A percentile compares a stretch with the other conserved stretches of the same genome.
Evolutionary conservation across 2,329 filamentous ascomycete species (phyloP).

Genomic region (Fusarium floridanum): DNA sequence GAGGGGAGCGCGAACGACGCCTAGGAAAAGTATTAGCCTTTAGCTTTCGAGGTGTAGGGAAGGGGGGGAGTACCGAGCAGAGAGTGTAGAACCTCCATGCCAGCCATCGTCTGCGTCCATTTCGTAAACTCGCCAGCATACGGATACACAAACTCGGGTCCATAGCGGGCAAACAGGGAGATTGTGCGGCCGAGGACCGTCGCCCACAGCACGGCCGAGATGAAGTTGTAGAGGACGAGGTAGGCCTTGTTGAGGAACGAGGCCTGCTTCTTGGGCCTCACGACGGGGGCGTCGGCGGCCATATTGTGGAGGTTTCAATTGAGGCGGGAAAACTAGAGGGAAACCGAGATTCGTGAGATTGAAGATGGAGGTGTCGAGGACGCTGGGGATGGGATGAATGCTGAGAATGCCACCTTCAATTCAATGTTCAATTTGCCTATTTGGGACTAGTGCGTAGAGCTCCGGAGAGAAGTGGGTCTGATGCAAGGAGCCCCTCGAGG

Average conservation of each 20-base stretch:
- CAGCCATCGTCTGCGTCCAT: slow-evolving; percentile 86
- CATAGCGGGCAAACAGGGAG: slow-evolving; percentile 64
- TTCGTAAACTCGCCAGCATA: slow-evolving; percentile 76
- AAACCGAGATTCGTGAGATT: neutral
- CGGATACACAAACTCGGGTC: slow-evolving; percentile 70
- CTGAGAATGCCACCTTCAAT: slow-evolving; percentile 37
- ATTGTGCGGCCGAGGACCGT: slow-evolving; percentile 79
- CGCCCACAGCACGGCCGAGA: slow-evolving; percentile 83
- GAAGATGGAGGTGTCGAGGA: neutral
- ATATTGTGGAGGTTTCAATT: slow-evolving; percentile 25
- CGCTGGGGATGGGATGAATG: slow-evolving; percentile 27
- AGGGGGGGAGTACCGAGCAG: slow-evolving; percentile 70
- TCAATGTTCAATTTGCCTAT: slow-evolving; percentile 20
- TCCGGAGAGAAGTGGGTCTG: neutral
- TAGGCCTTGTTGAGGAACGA: slow-evolving; percentile 71
- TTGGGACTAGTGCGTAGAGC: slow-evolving; percentile 31
- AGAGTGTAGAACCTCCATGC: slow-evolving; percentile 87
- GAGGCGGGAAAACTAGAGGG: neutral
- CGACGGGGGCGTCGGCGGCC: slow-evolving; percentile 37
- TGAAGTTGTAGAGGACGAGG: slow-evolving; percentile 86
- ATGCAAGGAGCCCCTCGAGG: no score
- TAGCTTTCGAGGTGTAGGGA: neutral
- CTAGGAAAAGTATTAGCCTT: slow-evolving; percentile 56
- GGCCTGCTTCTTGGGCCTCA: slow-evolving; percentile 44
- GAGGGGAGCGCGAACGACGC: slow-evolving; percentile 87